Base-by-base conservation (phyloP, 2,329 filamentous ascomycete genomes). In the Calonectria henricotiae region DNA sequence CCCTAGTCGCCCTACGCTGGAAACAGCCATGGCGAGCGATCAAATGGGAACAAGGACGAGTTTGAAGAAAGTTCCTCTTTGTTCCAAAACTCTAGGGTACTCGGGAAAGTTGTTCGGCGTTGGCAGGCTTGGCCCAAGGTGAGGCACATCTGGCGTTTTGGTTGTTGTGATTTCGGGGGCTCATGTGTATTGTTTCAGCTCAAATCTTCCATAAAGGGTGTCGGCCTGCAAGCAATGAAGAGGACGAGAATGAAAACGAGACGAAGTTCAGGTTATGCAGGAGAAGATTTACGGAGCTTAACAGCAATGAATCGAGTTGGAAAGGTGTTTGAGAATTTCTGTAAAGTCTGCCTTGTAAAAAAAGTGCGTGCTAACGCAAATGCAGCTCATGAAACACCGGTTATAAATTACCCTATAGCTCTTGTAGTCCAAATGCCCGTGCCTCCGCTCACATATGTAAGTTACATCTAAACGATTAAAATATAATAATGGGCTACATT, bases 121-220 rank as follows among this genome's bases (percentile, higher is more conserved):
- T 78, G 64, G 64, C 67, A 68, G 74, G 54, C 62, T 64, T 44
- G 70, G 76, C 71, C 68, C 70, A 77, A 78, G 76, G 76, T 78
- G 76, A 78, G 76, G 73, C 70, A 75, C 54, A 77, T 72, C 67
- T 74, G 76, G 76, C 72, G 75, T 73, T 73, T 72, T 74, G 68
- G 55, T 71, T 78, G 70, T 72, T 47, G 68, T 71, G 69, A 72
- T 75, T 75, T 72, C 65, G 69, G 66, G 76, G 73, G 65, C 76
- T 78, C 68, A 78, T 76, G 55, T 68, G 68, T 76, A 69, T 73
- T 77, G 63, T 76, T 72, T 66, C 76, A 77, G 76, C 72, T 70
- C 72, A 63, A 58, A 62, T 66, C 32, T 47, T 71, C 68, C 49
- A 60, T 46, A 66, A 43, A 41, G 44, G 35, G 62, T 32, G 65